Evolutionary conservation across 2,329 filamentous ascomycete genomes (phyloP), one percentile per base, ranked within the genome.

Genomic region (Curvularia hawaiiensis): DNA sequence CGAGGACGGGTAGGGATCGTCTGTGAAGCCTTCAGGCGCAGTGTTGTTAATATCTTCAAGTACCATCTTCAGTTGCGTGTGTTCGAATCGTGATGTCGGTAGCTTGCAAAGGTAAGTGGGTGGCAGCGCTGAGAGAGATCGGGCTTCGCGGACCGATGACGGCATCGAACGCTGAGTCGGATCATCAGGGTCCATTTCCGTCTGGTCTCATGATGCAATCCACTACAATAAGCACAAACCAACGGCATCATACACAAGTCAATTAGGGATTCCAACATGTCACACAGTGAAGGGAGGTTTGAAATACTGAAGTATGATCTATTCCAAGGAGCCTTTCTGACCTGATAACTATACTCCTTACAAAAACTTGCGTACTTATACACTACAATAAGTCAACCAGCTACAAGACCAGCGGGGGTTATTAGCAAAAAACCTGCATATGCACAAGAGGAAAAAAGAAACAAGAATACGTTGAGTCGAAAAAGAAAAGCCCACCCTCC

Each of bases 11-110:
- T 68, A 72, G 8, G 70, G 64, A 43, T 66, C 65, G 38, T 74
- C 71, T 44, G 51, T 58, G 58, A 75, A 73, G 66, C 68, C 63
- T 46, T 76, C 70, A 22, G 70, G 63, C 20, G 70, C 47, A n/a
- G 62, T 48, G 5, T 70, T 62, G 6, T 73, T 65, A 9, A 73
- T 64, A 43, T 79, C 76, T 63, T 78, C 69, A 22, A 79, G 73
- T 41, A 80, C 78, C 79, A 79, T 80, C 11, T 26, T 69, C 64
- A 30, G 18, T 16, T 53, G 2, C 49, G 26, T 10, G 52, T 38
- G 45, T 45, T 53, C 52, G 62, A 44, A 71, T 73, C 11, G 71
- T 71, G 6, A 56, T 77, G 44, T 30, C 67, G 73, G 8, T 74
- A 70, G 6, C 66, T 77, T 40, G 61, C 77, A 40, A 75, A 74